Percentiles rank a stretch among this genome's conserved stretches.
Evolutionary conservation across 208 protist genomes (phyloP).

Genomic region (Crithidia thermophila): DNA sequence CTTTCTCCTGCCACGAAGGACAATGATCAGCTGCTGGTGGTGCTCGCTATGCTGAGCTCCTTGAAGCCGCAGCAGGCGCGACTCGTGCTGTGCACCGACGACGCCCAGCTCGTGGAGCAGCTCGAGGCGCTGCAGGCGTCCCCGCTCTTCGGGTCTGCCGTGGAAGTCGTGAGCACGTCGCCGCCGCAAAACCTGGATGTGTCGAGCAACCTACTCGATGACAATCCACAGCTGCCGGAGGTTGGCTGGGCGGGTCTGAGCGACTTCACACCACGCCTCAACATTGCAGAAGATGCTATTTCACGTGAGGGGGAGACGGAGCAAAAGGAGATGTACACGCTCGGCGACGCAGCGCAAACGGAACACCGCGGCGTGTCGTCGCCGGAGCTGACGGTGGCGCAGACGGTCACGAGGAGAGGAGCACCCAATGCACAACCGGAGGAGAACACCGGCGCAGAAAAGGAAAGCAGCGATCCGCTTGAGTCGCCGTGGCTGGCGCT

Average conservation of each 20-base stretch:
- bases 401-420: background rate
- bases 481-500: conserved; percentile 56
- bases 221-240: conserved; percentile 49
- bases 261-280: conserved; percentile 14
- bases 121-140: conserved; percentile 9
- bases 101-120: conserved; percentile 36
- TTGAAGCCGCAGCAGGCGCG: conserved; percentile 27
- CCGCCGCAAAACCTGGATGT: conserved; percentile 46
- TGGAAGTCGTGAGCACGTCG: conserved; percentile 57
- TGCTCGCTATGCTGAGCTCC: conserved; percentile 71
- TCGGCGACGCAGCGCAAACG: too few relatives aligned
- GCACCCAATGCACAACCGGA: too few relatives aligned
- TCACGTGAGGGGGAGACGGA: background rate
- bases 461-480: too few relatives aligned
- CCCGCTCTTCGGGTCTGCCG: conserved; percentile 42
- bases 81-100: conserved; percentile 77
- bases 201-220: conserved; percentile 58
- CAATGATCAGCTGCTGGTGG: conserved; percentile 75
- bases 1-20: conserved; percentile 44
- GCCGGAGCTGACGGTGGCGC: background rate
- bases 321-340: too few relatives aligned
- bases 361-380: too few relatives aligned
- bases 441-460: too few relatives aligned
- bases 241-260: background rate
- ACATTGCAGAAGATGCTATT: background rate